Evolutionary conservation across 2,329 filamentous ascomycete genomes (phyloP).

Genomic region (Ascochyta rabiei): DNA sequence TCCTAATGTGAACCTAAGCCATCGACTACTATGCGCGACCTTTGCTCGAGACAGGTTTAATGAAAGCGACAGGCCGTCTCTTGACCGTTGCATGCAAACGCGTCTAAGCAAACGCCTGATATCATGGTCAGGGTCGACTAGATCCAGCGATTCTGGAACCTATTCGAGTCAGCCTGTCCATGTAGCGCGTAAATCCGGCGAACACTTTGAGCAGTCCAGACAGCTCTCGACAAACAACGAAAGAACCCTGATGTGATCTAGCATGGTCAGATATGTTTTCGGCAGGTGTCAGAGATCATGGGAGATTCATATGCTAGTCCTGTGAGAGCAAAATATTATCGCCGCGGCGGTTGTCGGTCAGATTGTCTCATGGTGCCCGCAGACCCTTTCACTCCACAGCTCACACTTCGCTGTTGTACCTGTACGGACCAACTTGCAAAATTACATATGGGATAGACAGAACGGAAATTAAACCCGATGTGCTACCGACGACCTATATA

Average conservation of each 20-base stretch:
- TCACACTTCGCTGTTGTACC: background rate
- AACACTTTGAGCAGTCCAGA: background rate
- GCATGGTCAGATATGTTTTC: too few species aligned
- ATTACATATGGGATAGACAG: background rate
- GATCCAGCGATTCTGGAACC: background rate
- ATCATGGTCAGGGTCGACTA: background rate
- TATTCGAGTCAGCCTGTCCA: background rate
- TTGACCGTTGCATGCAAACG: background rate
- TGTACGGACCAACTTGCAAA: background rate
- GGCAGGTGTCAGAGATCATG: too few species aligned
- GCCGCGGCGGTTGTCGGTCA: background rate
- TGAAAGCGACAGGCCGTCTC: background rate
- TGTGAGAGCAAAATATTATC: background rate
- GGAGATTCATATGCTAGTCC: too few species aligned
- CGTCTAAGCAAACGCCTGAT: background rate
- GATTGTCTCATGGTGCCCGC: background rate
- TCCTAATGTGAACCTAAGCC: background rate
- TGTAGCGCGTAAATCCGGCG: background rate
- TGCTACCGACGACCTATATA: background rate
- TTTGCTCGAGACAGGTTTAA: conserved; percentile 2
- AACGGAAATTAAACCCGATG: too few species aligned
- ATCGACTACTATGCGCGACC: background rate
- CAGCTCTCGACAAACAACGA: background rate
- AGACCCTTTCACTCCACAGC: background rate
- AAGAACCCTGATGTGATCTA: too few species aligned